phyloP scores from a whole-genome alignment of 2,329 filamentous ascomycete genomes.

The Colletotrichum shisoi region DNA sequence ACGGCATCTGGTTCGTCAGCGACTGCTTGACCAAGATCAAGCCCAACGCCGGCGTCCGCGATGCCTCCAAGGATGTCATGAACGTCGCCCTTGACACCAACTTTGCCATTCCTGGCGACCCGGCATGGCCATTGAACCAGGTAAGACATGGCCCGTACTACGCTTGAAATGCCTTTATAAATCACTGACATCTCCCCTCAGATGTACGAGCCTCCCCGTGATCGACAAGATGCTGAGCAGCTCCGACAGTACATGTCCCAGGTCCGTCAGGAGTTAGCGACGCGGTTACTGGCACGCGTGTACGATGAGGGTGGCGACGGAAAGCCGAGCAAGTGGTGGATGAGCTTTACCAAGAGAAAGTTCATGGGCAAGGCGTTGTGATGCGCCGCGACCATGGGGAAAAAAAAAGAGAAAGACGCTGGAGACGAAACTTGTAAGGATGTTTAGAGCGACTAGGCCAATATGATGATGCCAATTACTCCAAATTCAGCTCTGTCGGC shows the following conservation, averaged over 20 bases:
- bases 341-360: conserved; percentile 98
- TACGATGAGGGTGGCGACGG: conserved; percentile 80
- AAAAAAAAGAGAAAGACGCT: conserved; percentile 5
- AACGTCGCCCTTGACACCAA: conserved; percentile 91
- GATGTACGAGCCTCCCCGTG: conserved; percentile 88
- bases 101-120: conserved; percentile 94
- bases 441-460: conserved; percentile 31
- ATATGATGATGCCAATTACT: conserved; percentile 34
- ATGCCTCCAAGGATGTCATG: conserved; percentile 77
- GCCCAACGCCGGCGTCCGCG: conserved; percentile 69
- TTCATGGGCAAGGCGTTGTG: conserved; percentile 97
- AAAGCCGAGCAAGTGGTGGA: conserved; percentile 87
- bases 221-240: conserved; percentile 87
- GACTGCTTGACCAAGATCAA: conserved; percentile 90
- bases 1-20: conserved; percentile 93
- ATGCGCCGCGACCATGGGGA: conserved; percentile 27
- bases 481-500: conserved; percentile 12
- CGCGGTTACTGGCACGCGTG: conserved; percentile 81
- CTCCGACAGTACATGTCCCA: conserved; percentile 90
- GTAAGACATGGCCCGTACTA: conserved; percentile 49
- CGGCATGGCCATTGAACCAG: conserved; percentile 92
- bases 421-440: conserved; percentile 2
- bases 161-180: conserved; percentile 12
- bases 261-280: conserved; percentile 89
- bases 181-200: conserved; percentile 43